These are phyloP conservation scores for Cladosporium colombiae DNA, from an alignment of 2,329 filamentous ascomycete genomes.

Conservation along the genomic window DNA sequence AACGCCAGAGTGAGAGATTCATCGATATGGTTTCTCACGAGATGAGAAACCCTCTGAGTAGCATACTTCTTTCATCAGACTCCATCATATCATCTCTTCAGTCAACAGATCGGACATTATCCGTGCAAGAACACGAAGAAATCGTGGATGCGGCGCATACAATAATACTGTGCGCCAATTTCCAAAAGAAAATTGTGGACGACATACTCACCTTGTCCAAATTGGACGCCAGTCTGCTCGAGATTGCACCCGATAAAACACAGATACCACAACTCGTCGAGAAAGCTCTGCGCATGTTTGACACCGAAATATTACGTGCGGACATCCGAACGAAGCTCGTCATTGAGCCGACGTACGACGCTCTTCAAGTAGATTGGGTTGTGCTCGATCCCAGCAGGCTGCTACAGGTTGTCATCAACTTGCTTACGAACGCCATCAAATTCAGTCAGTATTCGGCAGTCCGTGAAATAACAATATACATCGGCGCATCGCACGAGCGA, in stretches of 20 bases:
- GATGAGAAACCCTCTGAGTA: constrained; percentile 46
- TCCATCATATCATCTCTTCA: constrained; percentile 34
- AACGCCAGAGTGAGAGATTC: constrained; percentile 34
- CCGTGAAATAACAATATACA: constrained; percentile 40
- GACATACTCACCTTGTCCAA: constrained; percentile 49
- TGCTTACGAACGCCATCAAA: constrained; percentile 52
- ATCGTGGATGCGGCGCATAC: constrained; percentile 32
- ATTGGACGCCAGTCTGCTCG: constrained; percentile 35
- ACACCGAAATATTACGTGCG: constrained; percentile 40
- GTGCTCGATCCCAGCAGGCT: constrained; percentile 46
- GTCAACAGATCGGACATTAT: constrained; percentile 35
- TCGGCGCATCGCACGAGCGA: constrained; percentile 27
- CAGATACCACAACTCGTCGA: constrained; percentile 37
- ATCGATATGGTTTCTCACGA: constrained; percentile 43
- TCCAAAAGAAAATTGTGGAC: constrained; percentile 47
- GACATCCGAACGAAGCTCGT: constrained; percentile 39
- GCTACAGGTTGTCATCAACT: constrained; percentile 46
- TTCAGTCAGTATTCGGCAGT: constrained; percentile 43
- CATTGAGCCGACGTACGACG: constrained; percentile 41
- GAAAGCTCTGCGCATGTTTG: constrained; percentile 41
- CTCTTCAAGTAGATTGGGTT: constrained; percentile 42
- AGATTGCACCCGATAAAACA: constrained; percentile 41
- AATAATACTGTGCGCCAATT: constrained; percentile 33
- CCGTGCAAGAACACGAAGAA: constrained; percentile 10
- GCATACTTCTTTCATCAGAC: constrained; percentile 47